A percentile compares a stretch with the other conserved stretches of the same genome.
Evolutionary conservation across 176 grass and related monocot species (phyloP).

Genomic region (Paspalum notatum): DNA sequence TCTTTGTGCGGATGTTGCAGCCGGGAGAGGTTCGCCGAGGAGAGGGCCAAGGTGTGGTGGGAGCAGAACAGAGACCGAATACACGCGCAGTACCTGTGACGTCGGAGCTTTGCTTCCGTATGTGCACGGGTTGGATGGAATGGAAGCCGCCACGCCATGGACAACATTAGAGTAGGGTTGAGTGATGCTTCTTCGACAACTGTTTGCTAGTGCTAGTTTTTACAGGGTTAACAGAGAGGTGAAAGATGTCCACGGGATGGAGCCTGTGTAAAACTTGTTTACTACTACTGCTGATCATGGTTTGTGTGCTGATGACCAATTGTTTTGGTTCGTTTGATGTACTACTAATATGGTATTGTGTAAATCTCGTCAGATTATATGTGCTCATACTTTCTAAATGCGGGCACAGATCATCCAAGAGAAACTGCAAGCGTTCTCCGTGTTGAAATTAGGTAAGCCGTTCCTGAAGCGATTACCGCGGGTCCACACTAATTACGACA

Average conservation of each 20-base stretch:
- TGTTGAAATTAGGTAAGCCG: neutral
- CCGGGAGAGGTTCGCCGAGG: conserved; percentile 87
- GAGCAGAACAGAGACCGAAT: conserved; percentile 90
- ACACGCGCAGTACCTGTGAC: conserved; percentile 85
- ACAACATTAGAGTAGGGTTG: conserved; percentile 31
- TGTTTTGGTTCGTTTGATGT: conserved; percentile 28
- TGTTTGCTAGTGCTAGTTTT: conserved; percentile 28
- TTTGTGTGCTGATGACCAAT: conserved; percentile 26
- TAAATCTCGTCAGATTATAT: neutral
- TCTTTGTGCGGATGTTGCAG: conserved; percentile 40
- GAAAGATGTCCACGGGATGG: neutral
- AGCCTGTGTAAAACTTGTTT: conserved; percentile 34
- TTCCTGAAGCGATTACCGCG: too few relatives aligned
- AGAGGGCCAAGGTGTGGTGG: conserved; percentile 93
- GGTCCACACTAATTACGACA: neutral
- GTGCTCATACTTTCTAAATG: neutral
- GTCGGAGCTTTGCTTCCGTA: neutral
- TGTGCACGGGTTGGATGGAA: conserved; percentile 9
- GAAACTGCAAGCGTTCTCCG: too few relatives aligned
- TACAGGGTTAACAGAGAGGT: conserved; percentile 35
- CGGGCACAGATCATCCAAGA: neutral
- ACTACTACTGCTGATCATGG: neutral
- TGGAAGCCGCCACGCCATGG: conserved; percentile 17
- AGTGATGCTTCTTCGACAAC: conserved; percentile 12
- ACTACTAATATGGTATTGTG: neutral